phyloP scores from a whole-genome alignment of 2,329 filamentous ascomycete species.

The Alternaria sp. region DNA sequence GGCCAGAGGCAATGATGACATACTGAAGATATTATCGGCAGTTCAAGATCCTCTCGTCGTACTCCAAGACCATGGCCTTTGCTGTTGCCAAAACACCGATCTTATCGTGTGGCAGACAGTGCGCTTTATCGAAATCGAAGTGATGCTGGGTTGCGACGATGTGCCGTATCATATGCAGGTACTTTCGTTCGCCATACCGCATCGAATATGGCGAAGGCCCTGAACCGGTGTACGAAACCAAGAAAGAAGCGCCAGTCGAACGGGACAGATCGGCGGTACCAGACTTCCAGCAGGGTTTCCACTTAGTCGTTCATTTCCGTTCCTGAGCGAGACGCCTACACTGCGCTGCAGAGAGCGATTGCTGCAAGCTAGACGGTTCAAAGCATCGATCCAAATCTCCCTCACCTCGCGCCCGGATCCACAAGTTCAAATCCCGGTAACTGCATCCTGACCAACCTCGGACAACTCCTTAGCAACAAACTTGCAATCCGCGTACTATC shows the following conservation, averaged over 20 bases:
- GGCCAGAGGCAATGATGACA: background rate
- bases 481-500: conserved; percentile 23
- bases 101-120: background rate
- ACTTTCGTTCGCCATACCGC: background rate
- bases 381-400: background rate
- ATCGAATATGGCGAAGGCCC: background rate
- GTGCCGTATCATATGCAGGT: background rate
- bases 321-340: background rate
- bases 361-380: background rate
- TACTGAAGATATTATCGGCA: background rate
- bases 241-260: background rate
- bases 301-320: background rate
- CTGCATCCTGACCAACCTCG: conserved; percentile 17
- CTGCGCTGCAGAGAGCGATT: background rate
- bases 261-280: background rate
- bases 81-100: background rate
- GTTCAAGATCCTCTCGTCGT: background rate
- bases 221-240: background rate
- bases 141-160: background rate
- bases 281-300: background rate
- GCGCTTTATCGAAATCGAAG: background rate
- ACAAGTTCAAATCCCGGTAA: conserved; percentile 28
- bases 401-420: conserved; percentile 16
- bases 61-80: background rate
- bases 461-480: conserved; percentile 23